Percentiles rank a stretch among this genome's conserved stretches.
Evolutionary conservation across 1,139 yeast species (phyloP).

Genomic region (Protomyces inouyei): DNA sequence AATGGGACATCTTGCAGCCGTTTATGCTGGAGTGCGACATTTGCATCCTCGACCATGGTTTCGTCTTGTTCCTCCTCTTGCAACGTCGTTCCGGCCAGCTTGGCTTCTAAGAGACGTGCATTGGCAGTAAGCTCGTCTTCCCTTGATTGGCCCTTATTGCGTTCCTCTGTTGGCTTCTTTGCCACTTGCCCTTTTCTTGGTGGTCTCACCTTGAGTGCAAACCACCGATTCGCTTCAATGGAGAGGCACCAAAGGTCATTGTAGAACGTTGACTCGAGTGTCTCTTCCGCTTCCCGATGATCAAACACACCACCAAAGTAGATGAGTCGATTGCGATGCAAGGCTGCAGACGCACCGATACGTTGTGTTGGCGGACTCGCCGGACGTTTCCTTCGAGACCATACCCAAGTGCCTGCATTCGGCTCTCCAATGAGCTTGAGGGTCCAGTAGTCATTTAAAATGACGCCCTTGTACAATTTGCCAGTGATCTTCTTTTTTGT

Average conservation of each 20-base stretch:
- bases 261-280: conserved; percentile 76
- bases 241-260: conserved; percentile 79
- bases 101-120: conserved; percentile 58
- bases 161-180: conserved; percentile 45
- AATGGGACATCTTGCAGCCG: conserved; percentile 51
- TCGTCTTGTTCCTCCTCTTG: conserved; percentile 53
- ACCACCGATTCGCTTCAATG: conserved; percentile 85
- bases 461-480: conserved; percentile 87
- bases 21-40: conserved; percentile 43
- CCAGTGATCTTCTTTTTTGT: conserved; percentile 87
- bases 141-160: conserved; percentile 11
- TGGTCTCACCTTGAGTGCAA: conserved; percentile 61
- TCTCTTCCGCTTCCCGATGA: conserved; percentile 90
- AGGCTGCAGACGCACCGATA: conserved; percentile 89
- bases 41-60: conserved; percentile 42
- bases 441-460: conserved; percentile 82
- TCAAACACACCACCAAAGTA: conserved; percentile 95
- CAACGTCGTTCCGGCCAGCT: conserved; percentile 56
- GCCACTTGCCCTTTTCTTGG: conserved; percentile 43
- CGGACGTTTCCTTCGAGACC: conserved; percentile 86
- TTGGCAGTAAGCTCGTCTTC: conserved; percentile 24
- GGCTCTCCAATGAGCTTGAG: conserved; percentile 83
- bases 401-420: conserved; percentile 54
- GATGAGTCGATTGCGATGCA: conserved; percentile 88
- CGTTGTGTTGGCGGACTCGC: conserved; percentile 74